A percentile compares a stretch with the other conserved stretches of the same genome.
These are phyloP conservation scores for Rubia tinctorum DNA, from an alignment of 305 asterid species.

Conservation along the genomic window DNA sequence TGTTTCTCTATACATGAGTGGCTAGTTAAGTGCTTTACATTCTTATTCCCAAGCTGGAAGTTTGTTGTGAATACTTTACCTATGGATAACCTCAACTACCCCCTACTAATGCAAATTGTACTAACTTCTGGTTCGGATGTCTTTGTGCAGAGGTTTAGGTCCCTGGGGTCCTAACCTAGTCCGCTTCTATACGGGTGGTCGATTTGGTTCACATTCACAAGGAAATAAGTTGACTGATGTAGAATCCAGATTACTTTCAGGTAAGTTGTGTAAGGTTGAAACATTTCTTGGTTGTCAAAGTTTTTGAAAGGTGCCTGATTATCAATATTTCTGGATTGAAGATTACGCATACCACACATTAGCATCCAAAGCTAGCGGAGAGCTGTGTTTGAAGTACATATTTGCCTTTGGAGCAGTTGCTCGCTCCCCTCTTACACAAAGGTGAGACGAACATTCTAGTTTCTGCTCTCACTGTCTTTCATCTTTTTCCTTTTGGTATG, in stretches of 20 bases:
- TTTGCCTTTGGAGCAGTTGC: conserved; percentile 84
- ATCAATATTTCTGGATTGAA: conserved; percentile 23
- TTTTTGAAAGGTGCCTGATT: conserved; percentile 20
- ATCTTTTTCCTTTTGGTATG: not conserved
- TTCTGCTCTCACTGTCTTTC: not conserved
- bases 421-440: conserved; percentile 58
- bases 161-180: conserved; percentile 82
- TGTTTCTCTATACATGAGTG: not conserved
- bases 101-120: not conserved
- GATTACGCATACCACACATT: conserved; percentile 78
- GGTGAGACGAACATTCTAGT: conserved; percentile 34
- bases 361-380: conserved; percentile 85
- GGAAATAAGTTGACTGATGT: conserved; percentile 54
- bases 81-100: not conserved
- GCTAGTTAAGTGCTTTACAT: not conserved
- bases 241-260: conserved; percentile 66
- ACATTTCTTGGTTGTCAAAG: conserved; percentile 10
- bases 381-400: conserved; percentile 68
- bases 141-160: conserved; percentile 66
- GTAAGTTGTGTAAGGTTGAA: conserved; percentile 30
- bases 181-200: conserved; percentile 64
- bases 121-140: conserved; percentile 1
- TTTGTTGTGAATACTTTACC: not conserved
- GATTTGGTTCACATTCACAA: conserved; percentile 51
- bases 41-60: not conserved